Evolutionary conservation across 129 eudicot species (phyloP).

Genomic region (Flaveria sonorensis): DNA sequence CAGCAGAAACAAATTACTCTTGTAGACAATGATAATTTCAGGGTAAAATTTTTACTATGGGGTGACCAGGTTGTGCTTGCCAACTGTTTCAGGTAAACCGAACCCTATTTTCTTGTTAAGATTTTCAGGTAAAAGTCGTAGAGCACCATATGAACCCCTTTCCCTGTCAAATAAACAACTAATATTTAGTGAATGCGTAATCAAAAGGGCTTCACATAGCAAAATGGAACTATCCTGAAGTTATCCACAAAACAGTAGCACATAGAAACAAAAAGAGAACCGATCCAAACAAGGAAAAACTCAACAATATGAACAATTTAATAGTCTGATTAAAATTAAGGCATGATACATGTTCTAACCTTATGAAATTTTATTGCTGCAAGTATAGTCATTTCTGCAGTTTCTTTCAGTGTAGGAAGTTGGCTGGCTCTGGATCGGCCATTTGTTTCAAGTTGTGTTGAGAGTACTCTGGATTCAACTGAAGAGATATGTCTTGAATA

Average conservation of each 20-base stretch:
- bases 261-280: neutral
- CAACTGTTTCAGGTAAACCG: conserved; percentile 70
- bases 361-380: neutral
- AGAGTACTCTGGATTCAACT: conserved; percentile 48
- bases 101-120: conserved; percentile 3
- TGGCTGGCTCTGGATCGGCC: conserved; percentile 90
- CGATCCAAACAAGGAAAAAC: conserved; percentile 1
- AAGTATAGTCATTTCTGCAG: neutral
- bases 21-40: conserved; percentile 73
- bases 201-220: conserved; percentile 6
- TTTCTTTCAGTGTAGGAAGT: conserved; percentile 77
- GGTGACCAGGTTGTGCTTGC: conserved; percentile 87
- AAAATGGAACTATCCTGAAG: neutral
- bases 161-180: conserved; percentile 11
- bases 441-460: conserved; percentile 57
- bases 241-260: neutral
- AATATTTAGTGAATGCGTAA: conserved; percentile 1
- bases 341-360: neutral
- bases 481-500: conserved; percentile 84
- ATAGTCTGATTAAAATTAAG: neutral
- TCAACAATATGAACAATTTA: neutral
- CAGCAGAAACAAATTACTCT: conserved; percentile 77
- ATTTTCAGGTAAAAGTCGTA: neutral
- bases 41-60: conserved; percentile 71
- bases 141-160: neutral